Percentiles rank a stretch among this genome's conserved stretches.
Conservation (phyloP, 495 filamentous ascomycete species). For the Aspergillus indologenus region DNA sequence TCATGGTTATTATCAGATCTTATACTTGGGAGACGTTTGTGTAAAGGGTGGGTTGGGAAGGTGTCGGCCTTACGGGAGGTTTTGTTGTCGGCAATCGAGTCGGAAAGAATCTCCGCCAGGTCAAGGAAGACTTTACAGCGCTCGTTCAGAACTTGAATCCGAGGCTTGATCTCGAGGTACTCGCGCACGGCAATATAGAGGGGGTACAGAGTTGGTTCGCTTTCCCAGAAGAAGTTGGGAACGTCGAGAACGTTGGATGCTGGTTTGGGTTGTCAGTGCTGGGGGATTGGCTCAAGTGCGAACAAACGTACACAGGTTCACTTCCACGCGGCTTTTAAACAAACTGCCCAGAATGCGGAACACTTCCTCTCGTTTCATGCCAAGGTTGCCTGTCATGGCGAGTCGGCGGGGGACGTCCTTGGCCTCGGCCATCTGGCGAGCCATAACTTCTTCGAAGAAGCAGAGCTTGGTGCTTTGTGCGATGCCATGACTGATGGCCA, state of each 20-base stretch:
- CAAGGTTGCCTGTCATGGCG: slow-evolving; percentile 83
- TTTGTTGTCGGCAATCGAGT: slow-evolving; percentile 87
- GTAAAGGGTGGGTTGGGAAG: not conserved
- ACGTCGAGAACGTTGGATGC: slow-evolving; percentile 96
- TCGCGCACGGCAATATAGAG: slow-evolving; percentile 94
- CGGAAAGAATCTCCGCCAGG: slow-evolving; percentile 89
- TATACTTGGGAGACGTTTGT: not conserved
- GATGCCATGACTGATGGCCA: slow-evolving; percentile 95
- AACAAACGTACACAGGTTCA: slow-evolving; percentile 82
- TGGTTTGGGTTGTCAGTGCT: slow-evolving; percentile 32
- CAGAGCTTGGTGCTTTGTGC: slow-evolving; percentile 95
- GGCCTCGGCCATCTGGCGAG: slow-evolving; percentile 85
- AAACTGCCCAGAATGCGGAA: slow-evolving; percentile 85
- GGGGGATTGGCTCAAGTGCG: not conserved
- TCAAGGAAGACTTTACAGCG: slow-evolving; percentile 96
- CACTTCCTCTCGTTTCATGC: slow-evolving; percentile 89
- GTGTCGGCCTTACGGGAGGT: slow-evolving; percentile 66
- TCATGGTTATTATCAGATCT: slow-evolving; percentile 11
- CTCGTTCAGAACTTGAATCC: slow-evolving; percentile 93
- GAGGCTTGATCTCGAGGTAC: slow-evolving; percentile 94
- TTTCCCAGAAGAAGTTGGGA: slow-evolving; percentile 98
- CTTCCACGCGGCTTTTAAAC: slow-evolving; percentile 92
- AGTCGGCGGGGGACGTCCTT: slow-evolving; percentile 87
- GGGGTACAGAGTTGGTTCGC: slow-evolving; percentile 89
- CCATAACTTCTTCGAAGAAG: slow-evolving; percentile 97